These are phyloP conservation scores for Viridothelium virens DNA, from an alignment of 495 filamentous ascomycete genomes.

Conservation along the genomic window DNA sequence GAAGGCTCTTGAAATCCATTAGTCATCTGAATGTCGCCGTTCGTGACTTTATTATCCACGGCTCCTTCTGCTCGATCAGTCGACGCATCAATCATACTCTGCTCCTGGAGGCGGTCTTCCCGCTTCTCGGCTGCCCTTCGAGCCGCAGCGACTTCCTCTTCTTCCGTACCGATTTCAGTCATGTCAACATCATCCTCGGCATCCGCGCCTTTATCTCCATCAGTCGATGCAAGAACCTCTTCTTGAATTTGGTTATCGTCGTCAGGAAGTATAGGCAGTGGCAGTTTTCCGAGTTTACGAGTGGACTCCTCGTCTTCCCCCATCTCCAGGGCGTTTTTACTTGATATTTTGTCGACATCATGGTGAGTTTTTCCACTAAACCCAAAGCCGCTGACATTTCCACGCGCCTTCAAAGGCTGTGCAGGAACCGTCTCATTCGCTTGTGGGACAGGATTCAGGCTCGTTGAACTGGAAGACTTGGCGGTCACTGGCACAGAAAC, in stretches of 20 bases:
- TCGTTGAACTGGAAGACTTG: constrained; percentile 26
- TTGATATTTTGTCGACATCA: constrained; percentile 57
- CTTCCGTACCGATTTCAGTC: constrained; percentile 71
- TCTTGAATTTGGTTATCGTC: constrained; percentile 41
- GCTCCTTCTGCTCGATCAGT: constrained; percentile 32
- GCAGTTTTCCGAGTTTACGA: constrained; percentile 60
- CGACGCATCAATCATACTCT: constrained; percentile 40
- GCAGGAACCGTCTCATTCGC: constrained; percentile 22
- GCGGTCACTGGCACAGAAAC: constrained; percentile 51
- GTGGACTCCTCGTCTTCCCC: constrained; percentile 73
- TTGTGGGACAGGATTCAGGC: constrained; percentile 33
- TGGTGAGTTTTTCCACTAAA: constrained; percentile 56
- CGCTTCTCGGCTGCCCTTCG: constrained; percentile 69
- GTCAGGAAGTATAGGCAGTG: constrained; percentile 64
- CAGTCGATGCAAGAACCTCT: constrained; percentile 27
- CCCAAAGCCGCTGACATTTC: constrained; percentile 77
- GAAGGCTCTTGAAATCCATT: constrained; percentile 1
- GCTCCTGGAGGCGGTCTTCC: constrained; percentile 57
- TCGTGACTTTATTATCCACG: constrained; percentile 13
- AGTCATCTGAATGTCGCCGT: constrained; percentile 44
- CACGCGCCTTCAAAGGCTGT: constrained; percentile 50
- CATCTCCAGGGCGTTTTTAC: constrained; percentile 70
- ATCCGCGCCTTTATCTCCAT: constrained; percentile 44
- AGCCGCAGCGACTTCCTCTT: constrained; percentile 77
- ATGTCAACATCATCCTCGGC: constrained; percentile 64